Evolutionary conservation across 805 yeast genomes (phyloP), one percentile per base, ranked within the genome.

Genomic region (Kodamaea kaohsiungensis): DNA sequence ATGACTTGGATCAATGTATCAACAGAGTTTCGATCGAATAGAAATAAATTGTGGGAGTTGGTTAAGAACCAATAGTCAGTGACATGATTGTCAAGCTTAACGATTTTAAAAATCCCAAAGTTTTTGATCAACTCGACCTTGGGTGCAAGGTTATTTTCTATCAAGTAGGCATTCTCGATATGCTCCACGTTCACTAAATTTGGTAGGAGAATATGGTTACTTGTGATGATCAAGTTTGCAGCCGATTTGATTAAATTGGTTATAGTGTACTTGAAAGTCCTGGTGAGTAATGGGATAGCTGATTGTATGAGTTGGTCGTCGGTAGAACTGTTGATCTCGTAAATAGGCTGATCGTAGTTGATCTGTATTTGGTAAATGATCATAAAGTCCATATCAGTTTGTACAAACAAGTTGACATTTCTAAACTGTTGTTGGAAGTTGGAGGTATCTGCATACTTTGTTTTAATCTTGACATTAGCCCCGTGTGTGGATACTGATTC

Each of bases 401-500:
- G 71, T 7, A 80, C 64, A 46, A 80, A 76, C 53, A 80, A 62
- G 49, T 72, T 69, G 5, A 62, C 53, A 13, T 66, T 66, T 19
- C 56, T 56, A 47, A 68, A 55, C 53, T 66, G 67, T 38, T 66
- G 71, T 15, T 25, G n/a, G 16, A 37, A 65, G 61, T 38, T 66
- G 65, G 43, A 67, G 12, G 79, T 71, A 52, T 78, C 74, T 15
- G 68, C 59, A 39, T 67, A 63, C 33, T 79, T 77, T 1, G 80
- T 69, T 38, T 77, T 65, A 7, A 82, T 62, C 19, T 67, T 61
- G 22, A 60, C 46, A 63, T 84, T 84, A 7, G 59, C 53, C 0
- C 89, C 89, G 66, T 77, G 79, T 17, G 67, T 67, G 22, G 71
- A 67, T 13, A 84, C 54, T 2, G 85, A 79, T 17, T 71, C 69